Evolutionary conservation across 257 asterid species (phyloP).

Genomic region (Mentha longifolia): DNA sequence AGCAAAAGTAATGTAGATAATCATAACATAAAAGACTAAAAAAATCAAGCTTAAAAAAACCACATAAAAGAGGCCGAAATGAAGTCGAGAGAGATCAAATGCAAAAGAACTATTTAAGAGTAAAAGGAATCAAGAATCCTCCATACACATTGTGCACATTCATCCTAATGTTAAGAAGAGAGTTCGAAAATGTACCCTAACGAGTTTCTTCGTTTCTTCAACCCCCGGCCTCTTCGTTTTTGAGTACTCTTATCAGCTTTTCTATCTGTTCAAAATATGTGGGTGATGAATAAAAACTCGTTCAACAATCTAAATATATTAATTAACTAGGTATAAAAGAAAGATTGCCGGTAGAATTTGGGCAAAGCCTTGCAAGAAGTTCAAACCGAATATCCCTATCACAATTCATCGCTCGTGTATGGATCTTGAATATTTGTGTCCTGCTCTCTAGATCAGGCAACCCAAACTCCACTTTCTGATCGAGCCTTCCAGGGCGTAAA

Average conservation of each 20-base stretch:
- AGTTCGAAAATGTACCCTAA: not conserved
- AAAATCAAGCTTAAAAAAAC: not conserved
- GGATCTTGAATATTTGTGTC: conserved; percentile 87
- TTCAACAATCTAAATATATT: not conserved
- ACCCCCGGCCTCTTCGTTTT: too few species aligned
- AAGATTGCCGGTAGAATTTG: conserved; percentile 70
- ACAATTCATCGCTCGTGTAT: conserved; percentile 90
- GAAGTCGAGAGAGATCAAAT: not conserved
- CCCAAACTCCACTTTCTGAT: conserved; percentile 95
- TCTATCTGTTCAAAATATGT: too few species aligned
- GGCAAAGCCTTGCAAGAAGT: conserved; percentile 93
- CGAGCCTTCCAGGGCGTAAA: conserved; percentile 89
- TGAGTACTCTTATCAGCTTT: too few species aligned
- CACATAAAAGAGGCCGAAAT: not conserved
- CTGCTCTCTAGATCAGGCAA: conserved; percentile 91
- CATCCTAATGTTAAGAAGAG: conserved; percentile 23
- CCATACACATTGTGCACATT: conserved; percentile 18
- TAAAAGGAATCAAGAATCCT: conserved; percentile 34
- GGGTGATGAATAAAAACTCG: not conserved
- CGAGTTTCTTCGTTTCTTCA: conserved; percentile 40
- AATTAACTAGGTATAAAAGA: not conserved
- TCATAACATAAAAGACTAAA: too few species aligned
- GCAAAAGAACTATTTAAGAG: conserved; percentile 13
- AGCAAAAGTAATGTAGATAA: too few species aligned
- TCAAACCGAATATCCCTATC: conserved; percentile 86